Conservation (phyloP, 2,329 filamentous ascomycete genomes). For the Magnaporthiopsis incrustans region DNA sequence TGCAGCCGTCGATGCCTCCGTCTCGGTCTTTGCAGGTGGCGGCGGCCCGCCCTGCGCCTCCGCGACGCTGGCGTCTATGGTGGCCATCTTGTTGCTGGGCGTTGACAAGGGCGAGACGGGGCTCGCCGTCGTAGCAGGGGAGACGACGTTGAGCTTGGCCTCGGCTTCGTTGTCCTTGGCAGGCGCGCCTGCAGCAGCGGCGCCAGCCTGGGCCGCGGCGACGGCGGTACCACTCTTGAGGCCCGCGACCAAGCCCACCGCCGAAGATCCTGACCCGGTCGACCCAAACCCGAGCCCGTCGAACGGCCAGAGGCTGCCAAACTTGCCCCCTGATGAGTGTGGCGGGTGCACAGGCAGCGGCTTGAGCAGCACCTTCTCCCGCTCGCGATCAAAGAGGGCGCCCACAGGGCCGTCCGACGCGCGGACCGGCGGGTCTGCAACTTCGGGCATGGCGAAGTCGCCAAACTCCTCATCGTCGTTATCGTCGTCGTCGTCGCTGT, state of each 20-base stretch:
- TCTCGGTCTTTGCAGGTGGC: not conserved
- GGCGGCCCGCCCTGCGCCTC: not conserved
- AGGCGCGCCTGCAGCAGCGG: not conserved
- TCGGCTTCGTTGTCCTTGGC: slow-evolving; percentile 17
- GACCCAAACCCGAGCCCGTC: slow-evolving; percentile 29
- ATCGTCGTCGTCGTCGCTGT: slow-evolving; percentile 37
- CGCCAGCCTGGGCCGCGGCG: not conserved
- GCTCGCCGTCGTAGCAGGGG: not conserved
- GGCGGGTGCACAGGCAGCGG: slow-evolving; percentile 47
- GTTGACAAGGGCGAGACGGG: not conserved
- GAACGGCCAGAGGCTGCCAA: slow-evolving; percentile 53
- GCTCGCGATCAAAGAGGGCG: slow-evolving; percentile 17
- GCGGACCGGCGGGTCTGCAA: slow-evolving; percentile 19
- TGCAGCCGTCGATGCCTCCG: not conserved
- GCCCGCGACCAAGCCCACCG: not conserved
- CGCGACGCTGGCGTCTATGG: not conserved
- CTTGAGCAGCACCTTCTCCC: slow-evolving; percentile 41
- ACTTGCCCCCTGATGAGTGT: slow-evolving; percentile 23
- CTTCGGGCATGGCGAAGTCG: slow-evolving; percentile 59
- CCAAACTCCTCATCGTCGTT: slow-evolving; percentile 59
- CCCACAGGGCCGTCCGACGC: slow-evolving; percentile 14
- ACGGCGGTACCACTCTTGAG: not conserved
- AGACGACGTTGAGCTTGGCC: slow-evolving; percentile 10
- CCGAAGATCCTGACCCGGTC: slow-evolving; percentile 1
- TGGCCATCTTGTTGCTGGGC: not conserved